These are phyloP conservation scores for Myrmaecium sp. DNA, from an alignment of 2,329 filamentous ascomycete genomes.

Conservation along the genomic window DNA sequence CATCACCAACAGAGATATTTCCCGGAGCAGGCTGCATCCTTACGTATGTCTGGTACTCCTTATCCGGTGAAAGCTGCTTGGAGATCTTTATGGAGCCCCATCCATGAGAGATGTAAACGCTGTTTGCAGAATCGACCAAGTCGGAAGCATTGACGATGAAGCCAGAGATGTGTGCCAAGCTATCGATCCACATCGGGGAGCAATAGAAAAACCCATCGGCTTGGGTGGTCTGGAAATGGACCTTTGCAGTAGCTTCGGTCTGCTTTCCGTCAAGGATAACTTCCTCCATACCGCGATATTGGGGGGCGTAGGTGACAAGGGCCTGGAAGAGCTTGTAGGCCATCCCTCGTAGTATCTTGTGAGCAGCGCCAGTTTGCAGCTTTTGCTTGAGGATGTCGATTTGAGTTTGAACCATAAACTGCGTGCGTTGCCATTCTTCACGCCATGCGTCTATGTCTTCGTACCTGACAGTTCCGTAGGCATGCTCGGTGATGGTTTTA, in stretches of 20 bases:
- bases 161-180: slow-evolving; percentile 38
- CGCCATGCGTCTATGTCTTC: slow-evolving; percentile 44
- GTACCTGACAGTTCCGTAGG: slow-evolving; percentile 43
- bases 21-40: slow-evolving; percentile 41
- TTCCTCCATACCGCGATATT: slow-evolving; percentile 41
- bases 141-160: slow-evolving; percentile 45
- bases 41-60: slow-evolving; percentile 43
- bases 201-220: slow-evolving; percentile 39
- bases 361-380: slow-evolving; percentile 47
- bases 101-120: slow-evolving; percentile 45
- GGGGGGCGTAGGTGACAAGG: slow-evolving; percentile 38
- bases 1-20: slow-evolving; percentile 41
- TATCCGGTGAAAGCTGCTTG: slow-evolving; percentile 32
- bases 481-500: slow-evolving; percentile 40
- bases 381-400: slow-evolving; percentile 50
- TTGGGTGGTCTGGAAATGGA: slow-evolving; percentile 37
- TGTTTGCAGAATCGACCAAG: slow-evolving; percentile 39
- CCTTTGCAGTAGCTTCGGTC: slow-evolving; percentile 36
- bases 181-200: slow-evolving; percentile 43
- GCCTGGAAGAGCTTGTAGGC: slow-evolving; percentile 58
- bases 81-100: slow-evolving; percentile 43
- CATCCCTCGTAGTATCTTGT: slow-evolving; percentile 57
- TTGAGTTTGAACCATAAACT: slow-evolving; percentile 39
- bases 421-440: slow-evolving; percentile 47
- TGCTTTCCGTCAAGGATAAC: slow-evolving; percentile 39